phyloP scores from a whole-genome alignment of 2,329 filamentous ascomycete genomes.

The Graphiopsis chlorocephala region DNA sequence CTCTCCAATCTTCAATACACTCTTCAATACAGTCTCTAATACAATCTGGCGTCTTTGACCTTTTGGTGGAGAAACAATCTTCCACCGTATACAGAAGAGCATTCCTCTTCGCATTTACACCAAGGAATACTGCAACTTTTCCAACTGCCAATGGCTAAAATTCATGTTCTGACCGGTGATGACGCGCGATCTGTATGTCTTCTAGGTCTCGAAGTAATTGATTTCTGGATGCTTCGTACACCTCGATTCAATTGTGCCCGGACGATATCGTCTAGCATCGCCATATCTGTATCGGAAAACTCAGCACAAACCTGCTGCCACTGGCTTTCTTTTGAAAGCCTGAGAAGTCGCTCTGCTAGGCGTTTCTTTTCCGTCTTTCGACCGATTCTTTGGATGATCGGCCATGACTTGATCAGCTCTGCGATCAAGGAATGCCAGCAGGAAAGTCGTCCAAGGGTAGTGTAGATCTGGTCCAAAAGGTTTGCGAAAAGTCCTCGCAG shows the following conservation, averaged over 20 bases:
- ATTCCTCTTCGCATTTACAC: background rate
- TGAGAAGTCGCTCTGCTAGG: slow-evolving; percentile 8
- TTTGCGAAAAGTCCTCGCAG: slow-evolving; percentile 6
- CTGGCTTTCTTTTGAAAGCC: slow-evolving; percentile 1
- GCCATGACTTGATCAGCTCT: slow-evolving; percentile 9
- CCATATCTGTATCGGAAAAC: slow-evolving; percentile 4
- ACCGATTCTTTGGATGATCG: background rate
- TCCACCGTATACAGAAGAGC: background rate
- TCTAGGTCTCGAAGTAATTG: background rate
- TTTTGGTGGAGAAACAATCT: slow-evolving; percentile 1
- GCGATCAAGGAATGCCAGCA: slow-evolving; percentile 6
- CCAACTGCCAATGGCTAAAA: background rate
- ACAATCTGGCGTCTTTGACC: background rate
- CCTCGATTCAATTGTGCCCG: background rate
- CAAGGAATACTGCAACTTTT: background rate
- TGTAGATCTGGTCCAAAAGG: slow-evolving; percentile 5
- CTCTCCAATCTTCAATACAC: background rate
- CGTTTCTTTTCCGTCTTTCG: slow-evolving; percentile 10
- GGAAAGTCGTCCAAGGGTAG: slow-evolving; percentile 3
- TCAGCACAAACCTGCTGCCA: slow-evolving; percentile 5
- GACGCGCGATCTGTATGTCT: slow-evolving; percentile 3
- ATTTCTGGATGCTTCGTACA: background rate
- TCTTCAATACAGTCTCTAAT: background rate
- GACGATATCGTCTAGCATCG: slow-evolving; percentile 1
- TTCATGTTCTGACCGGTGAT: slow-evolving; percentile 2